Base-by-base conservation (phyloP, 2,329 filamentous ascomycete genomes). In the Thermothelomyces thermophilus region DNA sequence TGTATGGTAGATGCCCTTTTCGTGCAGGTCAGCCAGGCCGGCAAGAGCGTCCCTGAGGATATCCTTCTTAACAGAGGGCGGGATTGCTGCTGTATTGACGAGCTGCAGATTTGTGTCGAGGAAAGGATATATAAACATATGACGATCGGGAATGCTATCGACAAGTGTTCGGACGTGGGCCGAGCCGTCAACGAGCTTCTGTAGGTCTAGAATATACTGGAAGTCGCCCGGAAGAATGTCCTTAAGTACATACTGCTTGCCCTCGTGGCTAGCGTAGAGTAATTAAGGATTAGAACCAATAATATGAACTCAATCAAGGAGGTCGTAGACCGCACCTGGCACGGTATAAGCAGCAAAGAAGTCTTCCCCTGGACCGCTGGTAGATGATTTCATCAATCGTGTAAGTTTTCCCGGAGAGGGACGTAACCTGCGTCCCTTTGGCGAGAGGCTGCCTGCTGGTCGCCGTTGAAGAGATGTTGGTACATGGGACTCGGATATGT, bases 191-290 rank as follows among this genome's bases (percentile, higher is more conserved):
- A 51, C 34, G 13, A 43, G 49, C 16, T 47, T 43, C 31, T 47
- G 40, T 17, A 51, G 33, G 3, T 39, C 39, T n/a, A 39, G 13
- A 4, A 43, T 44, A 14, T 51, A 51, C 17, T 43, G 13, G 16
- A 43, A 51, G 37, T 51, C 49, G 14, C 43, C 49, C 26, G 43
- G 34, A 11, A 51, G 19, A 19, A 47, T 47, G 34, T 47, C 49
- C 19, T 51, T 51, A 9, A 51, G 49, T n/a, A 47, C 20, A 35
- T 43, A 51, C 40, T 47, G 39, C 49, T 51, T 43, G 5, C 39
- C 34, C 17, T 43, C 37, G 39, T 43, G 39, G n/a, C 49, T 51
- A 5, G 26, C n/a, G 24, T 16, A 16, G 16, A 26, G 26, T 3
- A 11, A 22, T n/a, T n/a, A n/a, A n/a, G 14, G 37, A 41, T 42